Base-by-base conservation (phyloP, 768 basidiomycete genomes). In the Suillus subaureus region DNA sequence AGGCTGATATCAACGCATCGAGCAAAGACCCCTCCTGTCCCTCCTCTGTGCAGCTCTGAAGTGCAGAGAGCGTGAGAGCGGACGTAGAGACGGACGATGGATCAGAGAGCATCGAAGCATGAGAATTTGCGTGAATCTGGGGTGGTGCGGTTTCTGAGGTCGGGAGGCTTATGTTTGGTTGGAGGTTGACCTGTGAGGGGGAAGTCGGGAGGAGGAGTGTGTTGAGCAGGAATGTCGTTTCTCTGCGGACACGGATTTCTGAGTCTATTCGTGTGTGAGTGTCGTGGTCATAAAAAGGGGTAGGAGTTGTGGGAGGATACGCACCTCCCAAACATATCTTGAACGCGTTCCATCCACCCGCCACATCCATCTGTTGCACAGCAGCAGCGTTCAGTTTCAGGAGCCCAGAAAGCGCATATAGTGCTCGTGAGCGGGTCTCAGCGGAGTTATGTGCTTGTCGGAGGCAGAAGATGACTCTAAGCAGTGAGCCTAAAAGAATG, bases 381-480 rank as follows among this genome's bases (percentile, higher is more conserved):
- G 93, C 93, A 4, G 85, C 80, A 4, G 84, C 82, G 63, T 89
- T 92, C 75, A 95, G 93, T 74, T 92, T 94, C 61, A 96, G 75
- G 0, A 92, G 72, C 0, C 91, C 91, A 0, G 93, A 95, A 12
- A 96, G 79, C 0, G 89, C 78, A 74, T 97, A 97, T 40, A 96
- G 82, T 1, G 90, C 93, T 76, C 94, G 93, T n/a, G 91, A 85
- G 23, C 92, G 85, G 11, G 83, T 82, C 54, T 84, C 79, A 1
- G 86, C 69, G 0, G 90, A 83, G 15, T 81, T 81, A n/a, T n/a
- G n/a, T n/a, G n/a, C n/a, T n/a, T n/a, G n/a, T n/a, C n/a, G n/a
- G n/a, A n/a, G n/a, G n/a, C n/a, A n/a, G n/a, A n/a, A n/a, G n/a
- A n/a, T n/a, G n/a, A n/a, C n/a, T n/a, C n/a, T n/a, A n/a, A n/a